Base-by-base conservation (phyloP, 148 eudicot species). In the Nepenthes mirabilis region DNA sequence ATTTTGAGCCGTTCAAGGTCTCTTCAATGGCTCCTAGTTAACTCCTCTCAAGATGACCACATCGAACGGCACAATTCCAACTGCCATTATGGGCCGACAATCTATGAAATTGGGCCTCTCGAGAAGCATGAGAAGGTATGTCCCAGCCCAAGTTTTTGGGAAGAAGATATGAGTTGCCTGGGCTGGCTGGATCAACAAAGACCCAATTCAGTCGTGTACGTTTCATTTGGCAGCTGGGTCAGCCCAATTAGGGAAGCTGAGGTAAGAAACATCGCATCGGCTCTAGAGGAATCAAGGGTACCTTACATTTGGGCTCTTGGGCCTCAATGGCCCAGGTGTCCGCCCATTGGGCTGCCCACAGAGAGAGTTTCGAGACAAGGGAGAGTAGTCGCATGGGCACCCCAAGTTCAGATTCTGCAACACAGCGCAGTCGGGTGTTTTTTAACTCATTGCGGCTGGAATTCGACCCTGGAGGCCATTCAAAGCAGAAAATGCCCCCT, bases 221-320 rank as follows among this genome's bases (percentile, higher is more conserved):
- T 87, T 8, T 87, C 95, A 0, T 90, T 90, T 59, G 97, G 97
- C 32, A 90, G 91, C 61, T 90, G 97, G 97, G 88, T 84, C 45
- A 77, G 87, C 74, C 97, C 97, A 33, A 80, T 82, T 36, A 83
- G 77, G 1, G 83, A 80, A 64, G 51, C 49, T 2, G 80, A 90
- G 58, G 72, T 82, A 5, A 76, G 66, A 33, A 67, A 52, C 13
- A 60, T 90, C 43, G 95, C 97, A 14, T 50, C 68, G 55, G 70
- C 95, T 0, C 73, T 87, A 5, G 91, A 90, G 68, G 77, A 73
- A 37, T 66, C 74, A 1, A 35, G 35, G 14, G 80, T 72, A 32
- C 95, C 89, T 2, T 87, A 87, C 64, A 55, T 90, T 14, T 90
- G 97, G 97, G 97, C 77, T 6, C 72, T 90, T 14, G 87, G 84